A percentile compares a stretch with the other conserved stretches of the same genome.
These are phyloP conservation scores for Eucalyptus pumila DNA, from an alignment of 345 rosid genomes.

Conservation along the genomic window DNA sequence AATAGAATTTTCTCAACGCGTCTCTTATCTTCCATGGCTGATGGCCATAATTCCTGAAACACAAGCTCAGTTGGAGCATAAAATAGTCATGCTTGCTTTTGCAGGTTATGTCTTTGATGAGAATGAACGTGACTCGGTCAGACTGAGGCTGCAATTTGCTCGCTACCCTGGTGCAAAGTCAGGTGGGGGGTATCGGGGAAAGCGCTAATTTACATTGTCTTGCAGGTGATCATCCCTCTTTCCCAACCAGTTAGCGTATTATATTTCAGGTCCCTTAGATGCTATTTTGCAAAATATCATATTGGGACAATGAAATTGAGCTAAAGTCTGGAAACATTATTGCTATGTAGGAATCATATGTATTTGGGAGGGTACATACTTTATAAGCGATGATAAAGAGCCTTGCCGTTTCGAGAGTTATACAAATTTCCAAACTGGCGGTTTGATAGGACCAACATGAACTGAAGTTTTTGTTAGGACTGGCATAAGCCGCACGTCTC, in stretches of 20 bases:
- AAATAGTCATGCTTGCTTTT: conserved; percentile 44
- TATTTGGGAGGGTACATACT: conserved; percentile 18
- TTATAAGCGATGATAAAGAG: conserved; percentile 6
- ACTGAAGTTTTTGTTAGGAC: neutral
- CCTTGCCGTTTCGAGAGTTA: conserved; percentile 15
- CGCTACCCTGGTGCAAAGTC: conserved; percentile 72
- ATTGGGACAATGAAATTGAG: conserved; percentile 6
- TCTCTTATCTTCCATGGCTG: neutral
- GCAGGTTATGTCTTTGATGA: conserved; percentile 69
- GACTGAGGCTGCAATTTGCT: conserved; percentile 66
- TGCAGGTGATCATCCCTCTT: conserved; percentile 27
- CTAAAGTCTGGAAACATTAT: conserved; percentile 16
- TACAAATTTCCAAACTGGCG: neutral
- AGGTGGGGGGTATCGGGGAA: conserved; percentile 63
- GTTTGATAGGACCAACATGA: conserved; percentile 10
- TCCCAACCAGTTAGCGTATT: conserved; percentile 4
- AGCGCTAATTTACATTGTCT: conserved; percentile 27
- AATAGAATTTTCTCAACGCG: neutral
- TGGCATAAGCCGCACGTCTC: neutral
- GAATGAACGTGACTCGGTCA: conserved; percentile 50
- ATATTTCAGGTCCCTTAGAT: neutral
- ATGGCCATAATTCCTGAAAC: conserved; percentile 3
- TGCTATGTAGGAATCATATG: conserved; percentile 35
- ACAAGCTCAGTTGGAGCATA: conserved; percentile 11
- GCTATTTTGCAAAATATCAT: conserved; percentile 11